A percentile compares a stretch with the other conserved stretches of the same genome.
phyloP scores from a whole-genome alignment of 2,329 filamentous ascomycete species.

The Fusarium decemcellulare region DNA sequence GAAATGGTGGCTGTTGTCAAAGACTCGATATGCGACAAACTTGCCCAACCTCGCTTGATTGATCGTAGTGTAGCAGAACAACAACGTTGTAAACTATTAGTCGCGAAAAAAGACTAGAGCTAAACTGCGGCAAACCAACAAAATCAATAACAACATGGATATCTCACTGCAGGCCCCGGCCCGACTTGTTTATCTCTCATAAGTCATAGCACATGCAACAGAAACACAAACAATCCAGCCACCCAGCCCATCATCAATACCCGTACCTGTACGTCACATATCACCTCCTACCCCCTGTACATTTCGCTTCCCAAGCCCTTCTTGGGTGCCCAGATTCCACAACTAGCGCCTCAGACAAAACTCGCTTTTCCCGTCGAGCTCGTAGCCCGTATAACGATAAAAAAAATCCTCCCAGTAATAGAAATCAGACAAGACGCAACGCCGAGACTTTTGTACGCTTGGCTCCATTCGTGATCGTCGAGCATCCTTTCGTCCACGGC shows the following conservation, averaged over 20 bases:
- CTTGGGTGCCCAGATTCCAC: constrained; percentile 14
- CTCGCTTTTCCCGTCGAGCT: constrained; percentile 34
- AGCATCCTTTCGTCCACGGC: constrained; percentile 8
- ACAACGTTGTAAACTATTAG: not conserved
- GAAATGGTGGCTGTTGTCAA: too few relatives aligned
- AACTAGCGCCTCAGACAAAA: constrained; percentile 29
- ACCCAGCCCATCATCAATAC: constrained; percentile 30
- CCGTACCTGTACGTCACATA: constrained; percentile 19
- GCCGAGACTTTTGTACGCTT: constrained; percentile 39
- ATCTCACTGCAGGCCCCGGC: constrained; percentile 42
- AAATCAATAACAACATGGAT: constrained; percentile 37
- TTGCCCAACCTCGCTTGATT: not conserved
- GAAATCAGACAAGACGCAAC: constrained; percentile 30
- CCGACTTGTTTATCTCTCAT: constrained; percentile 48
- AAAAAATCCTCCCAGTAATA: constrained; percentile 21
- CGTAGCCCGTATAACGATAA: constrained; percentile 24
- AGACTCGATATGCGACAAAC: not conserved
- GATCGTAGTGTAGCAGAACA: too few relatives aligned
- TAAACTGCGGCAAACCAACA: constrained; percentile 18
- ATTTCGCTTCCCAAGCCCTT: constrained; percentile 18
- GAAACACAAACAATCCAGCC: constrained; percentile 34
- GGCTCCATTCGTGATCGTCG: constrained; percentile 27
- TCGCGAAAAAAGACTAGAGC: not conserved
- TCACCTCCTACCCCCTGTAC: constrained; percentile 28
- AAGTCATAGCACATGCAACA: constrained; percentile 47